Percentiles rank a stretch among this genome's conserved stretches.
Conservation (phyloP, 2,329 filamentous ascomycete species). For the Hymenoscyphus infarciens region DNA sequence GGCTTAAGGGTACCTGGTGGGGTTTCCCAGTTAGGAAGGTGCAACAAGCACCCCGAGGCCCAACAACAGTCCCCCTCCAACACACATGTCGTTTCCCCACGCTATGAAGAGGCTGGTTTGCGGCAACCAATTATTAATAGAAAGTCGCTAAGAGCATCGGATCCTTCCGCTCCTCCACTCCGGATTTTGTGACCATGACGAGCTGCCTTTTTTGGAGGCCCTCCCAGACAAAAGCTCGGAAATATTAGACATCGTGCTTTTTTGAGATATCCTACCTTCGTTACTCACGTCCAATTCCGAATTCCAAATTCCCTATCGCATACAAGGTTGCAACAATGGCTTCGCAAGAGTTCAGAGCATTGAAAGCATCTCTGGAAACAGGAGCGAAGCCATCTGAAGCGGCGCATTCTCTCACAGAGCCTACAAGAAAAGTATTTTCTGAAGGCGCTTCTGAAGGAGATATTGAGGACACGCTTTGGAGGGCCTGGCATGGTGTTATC, state of each 20-base stretch:
- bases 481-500: slow-evolving; percentile 27
- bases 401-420: slow-evolving; percentile 2
- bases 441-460: neutral
- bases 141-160: neutral
- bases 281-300: neutral
- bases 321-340: neutral
- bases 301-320: neutral
- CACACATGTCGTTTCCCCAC: neutral
- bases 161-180: neutral
- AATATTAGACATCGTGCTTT: neutral
- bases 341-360: neutral
- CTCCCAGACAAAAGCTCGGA: neutral
- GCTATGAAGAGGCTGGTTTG: neutral
- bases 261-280: neutral
- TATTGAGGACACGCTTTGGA: slow-evolving; percentile 19
- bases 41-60: neutral
- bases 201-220: neutral
- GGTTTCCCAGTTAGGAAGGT: neutral
- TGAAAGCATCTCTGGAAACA: slow-evolving; percentile 2
- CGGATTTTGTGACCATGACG: neutral
- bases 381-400: neutral
- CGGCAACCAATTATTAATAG: neutral
- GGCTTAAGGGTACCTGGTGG: neutral
- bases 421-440: slow-evolving; percentile 1
- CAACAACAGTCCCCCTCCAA: neutral